Conservation (phyloP, 2,329 filamentous ascomycete species). For the Monosporascus sp. region DNA sequence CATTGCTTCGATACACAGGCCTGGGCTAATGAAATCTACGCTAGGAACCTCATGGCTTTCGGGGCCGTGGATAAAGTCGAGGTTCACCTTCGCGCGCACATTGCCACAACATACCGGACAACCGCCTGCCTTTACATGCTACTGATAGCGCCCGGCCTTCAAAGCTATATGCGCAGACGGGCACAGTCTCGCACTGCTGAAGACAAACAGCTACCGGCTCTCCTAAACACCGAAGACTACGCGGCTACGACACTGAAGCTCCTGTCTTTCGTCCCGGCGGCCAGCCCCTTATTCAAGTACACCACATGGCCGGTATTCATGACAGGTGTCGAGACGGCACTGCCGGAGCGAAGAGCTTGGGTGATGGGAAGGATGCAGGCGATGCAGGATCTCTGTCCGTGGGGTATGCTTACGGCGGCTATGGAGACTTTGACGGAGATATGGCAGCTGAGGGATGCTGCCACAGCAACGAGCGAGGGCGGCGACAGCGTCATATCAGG, state of each 20-base stretch:
- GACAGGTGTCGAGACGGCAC: constrained; percentile 49
- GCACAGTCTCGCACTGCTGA: not conserved
- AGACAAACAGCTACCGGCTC: constrained; percentile 17
- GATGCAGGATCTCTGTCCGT: constrained; percentile 41
- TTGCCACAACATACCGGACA: constrained; percentile 42
- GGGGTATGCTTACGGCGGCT: constrained; percentile 46
- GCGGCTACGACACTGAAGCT: constrained; percentile 46
- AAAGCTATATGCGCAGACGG: constrained; percentile 9
- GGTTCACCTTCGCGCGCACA: constrained; percentile 31
- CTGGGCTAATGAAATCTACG: constrained; percentile 36
- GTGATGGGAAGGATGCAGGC: constrained; percentile 41
- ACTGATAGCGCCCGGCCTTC: constrained; percentile 24
- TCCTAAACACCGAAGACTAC: constrained; percentile 40
- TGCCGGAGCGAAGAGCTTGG: constrained; percentile 43
- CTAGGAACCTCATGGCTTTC: constrained; percentile 17
- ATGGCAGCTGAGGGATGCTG: constrained; percentile 38
- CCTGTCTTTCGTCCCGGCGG: constrained; percentile 40
- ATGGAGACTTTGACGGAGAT: constrained; percentile 44
- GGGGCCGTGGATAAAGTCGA: constrained; percentile 33
- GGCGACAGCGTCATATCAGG: not conserved
- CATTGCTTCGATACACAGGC: constrained; percentile 36
- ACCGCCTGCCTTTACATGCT: constrained; percentile 44
- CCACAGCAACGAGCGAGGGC: constrained; percentile 5
- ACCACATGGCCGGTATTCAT: constrained; percentile 57
- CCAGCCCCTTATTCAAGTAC: constrained; percentile 51